A percentile compares a stretch with the other conserved stretches of the same genome.
phyloP scores from a whole-genome alignment of 345 rosid species.

The Dovyalis caffra region DNA sequence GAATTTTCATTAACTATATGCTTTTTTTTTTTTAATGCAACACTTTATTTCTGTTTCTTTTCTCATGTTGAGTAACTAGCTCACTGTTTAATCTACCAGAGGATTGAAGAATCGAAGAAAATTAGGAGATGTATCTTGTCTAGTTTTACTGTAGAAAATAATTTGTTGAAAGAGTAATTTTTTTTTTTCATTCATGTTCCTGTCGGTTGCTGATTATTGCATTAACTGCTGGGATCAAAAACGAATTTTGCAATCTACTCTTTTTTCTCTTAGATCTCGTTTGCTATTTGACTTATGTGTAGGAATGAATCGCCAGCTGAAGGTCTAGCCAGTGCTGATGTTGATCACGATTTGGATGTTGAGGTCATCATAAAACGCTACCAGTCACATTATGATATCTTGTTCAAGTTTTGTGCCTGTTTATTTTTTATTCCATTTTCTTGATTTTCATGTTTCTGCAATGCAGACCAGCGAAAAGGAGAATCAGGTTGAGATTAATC shows the following conservation, averaged over 20 bases:
- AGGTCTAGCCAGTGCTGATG: constrained; percentile 26
- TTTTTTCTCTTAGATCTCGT: constrained; percentile 1
- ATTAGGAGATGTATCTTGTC: not conserved
- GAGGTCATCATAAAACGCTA: constrained; percentile 39
- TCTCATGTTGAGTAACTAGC: not conserved
- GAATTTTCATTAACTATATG: not conserved
- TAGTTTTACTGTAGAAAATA: not conserved
- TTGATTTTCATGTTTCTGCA: constrained; percentile 25
- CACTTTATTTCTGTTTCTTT: not conserved
- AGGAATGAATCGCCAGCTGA: constrained; percentile 38
- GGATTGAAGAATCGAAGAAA: not conserved
- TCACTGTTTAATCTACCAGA: not conserved
- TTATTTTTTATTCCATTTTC: constrained; percentile 10
- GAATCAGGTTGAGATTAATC: constrained; percentile 53
- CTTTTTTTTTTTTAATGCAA: not conserved
- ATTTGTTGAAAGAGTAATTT: not conserved
- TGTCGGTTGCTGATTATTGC: not conserved
- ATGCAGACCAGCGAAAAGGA: constrained; percentile 47
- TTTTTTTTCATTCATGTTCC: not conserved
- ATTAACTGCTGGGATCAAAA: not conserved
- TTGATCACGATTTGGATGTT: constrained; percentile 39
- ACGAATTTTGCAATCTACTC: not conserved
- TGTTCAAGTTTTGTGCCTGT: not conserved
- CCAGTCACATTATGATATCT: not conserved
- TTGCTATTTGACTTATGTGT: constrained; percentile 18